A percentile compares a stretch with the other conserved stretches of the same genome.
phyloP scores from a whole-genome alignment of 257 asterid species.

The Oldenlandia corymbosa region DNA sequence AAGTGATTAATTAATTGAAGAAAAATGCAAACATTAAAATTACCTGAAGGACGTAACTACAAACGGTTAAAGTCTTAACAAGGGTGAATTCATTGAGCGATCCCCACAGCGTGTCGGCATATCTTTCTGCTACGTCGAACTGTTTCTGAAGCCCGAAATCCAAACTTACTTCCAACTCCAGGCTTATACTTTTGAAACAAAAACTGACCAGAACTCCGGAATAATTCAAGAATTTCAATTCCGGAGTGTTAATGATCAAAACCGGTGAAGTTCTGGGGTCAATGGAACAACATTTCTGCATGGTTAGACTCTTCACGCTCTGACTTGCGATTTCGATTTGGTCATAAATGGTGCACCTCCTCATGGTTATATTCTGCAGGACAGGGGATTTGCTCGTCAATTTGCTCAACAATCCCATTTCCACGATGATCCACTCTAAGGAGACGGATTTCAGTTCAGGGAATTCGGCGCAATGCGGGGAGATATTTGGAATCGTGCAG shows the following conservation, averaged over 20 bases:
- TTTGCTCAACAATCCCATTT: background rate
- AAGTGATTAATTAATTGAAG: no score
- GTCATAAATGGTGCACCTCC: constrained; percentile 11
- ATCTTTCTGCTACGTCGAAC: no score
- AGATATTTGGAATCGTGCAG: background rate
- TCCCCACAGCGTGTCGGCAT: no score
- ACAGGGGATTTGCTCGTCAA: constrained; percentile 11
- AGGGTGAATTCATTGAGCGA: constrained; percentile 1
- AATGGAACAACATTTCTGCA: constrained; percentile 18
- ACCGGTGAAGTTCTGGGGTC: background rate
- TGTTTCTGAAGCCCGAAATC: constrained; percentile 16
- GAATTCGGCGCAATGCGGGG: background rate
- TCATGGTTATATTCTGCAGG: constrained; percentile 16
- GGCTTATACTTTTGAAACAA: background rate
- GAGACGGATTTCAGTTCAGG: constrained; percentile 11
- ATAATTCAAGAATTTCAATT: constrained; percentile 19
- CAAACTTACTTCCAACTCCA: constrained; percentile 17
- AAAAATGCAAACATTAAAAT: no score
- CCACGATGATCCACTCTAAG: constrained; percentile 25
- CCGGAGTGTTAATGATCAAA: constrained; percentile 9
- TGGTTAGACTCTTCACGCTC: constrained; percentile 12
- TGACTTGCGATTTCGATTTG: background rate
- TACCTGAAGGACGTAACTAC: constrained; percentile 35
- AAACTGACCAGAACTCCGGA: constrained; percentile 8
- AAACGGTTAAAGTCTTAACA: constrained; percentile 20